Conservation (phyloP, 169 alveolate species). For the Eimeria praecox region DNA sequence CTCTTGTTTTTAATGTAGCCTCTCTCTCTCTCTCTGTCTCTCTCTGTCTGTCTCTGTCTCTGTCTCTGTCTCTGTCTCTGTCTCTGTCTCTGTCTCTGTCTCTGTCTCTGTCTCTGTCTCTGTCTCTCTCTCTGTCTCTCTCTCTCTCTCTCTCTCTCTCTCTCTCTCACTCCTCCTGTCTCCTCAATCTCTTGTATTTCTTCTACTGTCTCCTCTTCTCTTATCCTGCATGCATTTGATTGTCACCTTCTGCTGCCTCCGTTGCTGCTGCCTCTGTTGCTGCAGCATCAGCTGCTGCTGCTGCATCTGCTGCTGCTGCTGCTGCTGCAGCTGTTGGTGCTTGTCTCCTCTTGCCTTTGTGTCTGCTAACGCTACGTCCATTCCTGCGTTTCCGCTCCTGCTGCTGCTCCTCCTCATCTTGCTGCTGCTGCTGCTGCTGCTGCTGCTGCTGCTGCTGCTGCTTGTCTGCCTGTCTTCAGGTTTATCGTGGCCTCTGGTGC, state of each 20-base stretch:
- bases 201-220: background rate
- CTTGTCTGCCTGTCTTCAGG: constrained; percentile 34
- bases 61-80: background rate
- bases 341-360: background rate
- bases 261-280: background rate
- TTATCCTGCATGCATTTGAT: background rate
- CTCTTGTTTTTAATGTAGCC: background rate
- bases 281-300: background rate
- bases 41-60: background rate
- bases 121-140: too few relatives aligned
- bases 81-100: background rate
- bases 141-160: background rate
- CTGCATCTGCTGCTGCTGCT: too few relatives aligned
- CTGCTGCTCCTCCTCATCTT: background rate
- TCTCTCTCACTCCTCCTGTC: background rate
- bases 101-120: background rate
- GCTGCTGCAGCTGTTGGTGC: background rate
- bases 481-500: constrained; percentile 40
- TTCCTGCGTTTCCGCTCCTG: background rate
- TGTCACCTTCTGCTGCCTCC: background rate
- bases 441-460: background rate
- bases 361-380: background rate
- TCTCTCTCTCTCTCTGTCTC: background rate
- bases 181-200: background rate
- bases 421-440: background rate